Evolutionary conservation across 176 grass and related monocot genomes (phyloP), one percentile per base, ranked within the genome.

Genomic region (Triticum timopheevii): DNA sequence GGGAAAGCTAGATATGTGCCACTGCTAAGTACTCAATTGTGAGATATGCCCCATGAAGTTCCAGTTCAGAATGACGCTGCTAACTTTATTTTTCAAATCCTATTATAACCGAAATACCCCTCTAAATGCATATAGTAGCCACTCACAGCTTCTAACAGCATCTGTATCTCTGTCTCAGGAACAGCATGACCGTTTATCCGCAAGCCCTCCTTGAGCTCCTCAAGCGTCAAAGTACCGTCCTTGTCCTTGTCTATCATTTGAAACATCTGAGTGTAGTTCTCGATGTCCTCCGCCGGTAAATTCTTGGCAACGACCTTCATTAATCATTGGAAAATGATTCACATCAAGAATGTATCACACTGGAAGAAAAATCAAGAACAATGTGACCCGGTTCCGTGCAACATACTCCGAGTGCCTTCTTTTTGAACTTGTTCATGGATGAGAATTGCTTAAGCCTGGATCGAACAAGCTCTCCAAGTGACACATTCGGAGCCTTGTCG

Each of bases 401-500:
- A 89, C 91, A 84, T 90, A 98, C 95, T 86, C 91, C 84, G 23
- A 98, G 78, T 54, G 86, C 96, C 81, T 93, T 98, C 88, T 95
- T 98, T 76, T 98, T 98, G 81, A 98, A 95, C 78, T 92, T 95
- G 86, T 95, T 98, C 96, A 95, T 98, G 30, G 87, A 82, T 65
- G 96, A 92, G 88, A 95, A 98, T 52, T 98, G 96, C 84, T 92
- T 95, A 13, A 98, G 74, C 39, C 88, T 93, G 65, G 89, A 85
- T 70, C 90, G 94, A 76, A 98, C 93, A 42, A 89, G 77, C 49
- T 79, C 93, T 63, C 95, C 95, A 1, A 98, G 95, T 4, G 95
- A 89, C 78, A 95, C 83, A 77, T 95, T 98, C 36, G 93, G 90
- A 83, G 80, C 95, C 67, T 72, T 89, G 5, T 85, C 78, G 13